phyloP scores from a whole-genome alignment of 805 yeast species.

The Candida awuae region DNA sequence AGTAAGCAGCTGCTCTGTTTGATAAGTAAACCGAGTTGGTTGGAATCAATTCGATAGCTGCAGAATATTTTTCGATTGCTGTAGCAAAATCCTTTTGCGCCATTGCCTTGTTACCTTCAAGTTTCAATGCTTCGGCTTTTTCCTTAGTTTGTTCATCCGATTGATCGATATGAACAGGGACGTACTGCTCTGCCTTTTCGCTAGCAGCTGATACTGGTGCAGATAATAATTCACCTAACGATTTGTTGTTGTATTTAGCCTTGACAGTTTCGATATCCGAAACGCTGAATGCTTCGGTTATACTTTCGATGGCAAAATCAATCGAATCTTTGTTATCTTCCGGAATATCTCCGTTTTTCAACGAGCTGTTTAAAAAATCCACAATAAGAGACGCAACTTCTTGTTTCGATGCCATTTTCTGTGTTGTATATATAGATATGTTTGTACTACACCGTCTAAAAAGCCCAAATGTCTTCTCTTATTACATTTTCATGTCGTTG shows the following conservation, averaged over 20 bases:
- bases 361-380: constrained; percentile 54
- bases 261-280: constrained; percentile 26
- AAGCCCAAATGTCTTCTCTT: no score
- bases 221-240: constrained; percentile 38
- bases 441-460: no score
- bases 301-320: constrained; percentile 90
- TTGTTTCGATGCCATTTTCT: constrained; percentile 37
- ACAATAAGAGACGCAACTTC: constrained; percentile 69
- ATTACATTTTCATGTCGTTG: no score
- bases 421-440: no score
- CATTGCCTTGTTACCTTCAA: constrained; percentile 87
- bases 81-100: constrained; percentile 59
- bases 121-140: constrained; percentile 76
- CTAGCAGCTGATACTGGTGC: constrained; percentile 6
- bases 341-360: constrained; percentile 53
- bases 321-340: constrained; percentile 82
- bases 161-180: constrained; percentile 36
- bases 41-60: constrained; percentile 65
- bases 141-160: constrained; percentile 45
- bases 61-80: constrained; percentile 73
- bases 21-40: constrained; percentile 78
- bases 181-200: constrained; percentile 17
- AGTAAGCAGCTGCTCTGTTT: constrained; percentile 95
- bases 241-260: constrained; percentile 39
- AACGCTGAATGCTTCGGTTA: constrained; percentile 77